Conservation (phyloP, 345 rosid genomes). For the Arabidopsis arenosa region DNA sequence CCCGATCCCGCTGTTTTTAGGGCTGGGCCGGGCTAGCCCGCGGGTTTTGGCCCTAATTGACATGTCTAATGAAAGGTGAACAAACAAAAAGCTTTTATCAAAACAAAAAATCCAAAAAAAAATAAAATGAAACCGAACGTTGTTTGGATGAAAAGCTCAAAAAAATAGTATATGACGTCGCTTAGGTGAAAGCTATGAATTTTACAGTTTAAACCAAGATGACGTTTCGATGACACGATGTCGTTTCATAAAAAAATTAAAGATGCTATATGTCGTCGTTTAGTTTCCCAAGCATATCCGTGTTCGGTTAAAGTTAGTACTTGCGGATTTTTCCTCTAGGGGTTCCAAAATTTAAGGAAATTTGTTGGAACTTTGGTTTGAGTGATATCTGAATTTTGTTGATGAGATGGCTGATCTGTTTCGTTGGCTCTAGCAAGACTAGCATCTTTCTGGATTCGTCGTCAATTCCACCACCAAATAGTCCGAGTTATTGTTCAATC, state of each 20-base stretch:
- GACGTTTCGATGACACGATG: neutral
- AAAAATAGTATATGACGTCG: neutral
- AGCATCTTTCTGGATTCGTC: neutral
- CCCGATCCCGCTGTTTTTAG: too few species aligned
- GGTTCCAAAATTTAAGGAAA: neutral
- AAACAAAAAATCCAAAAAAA: neutral
- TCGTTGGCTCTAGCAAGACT: neutral
- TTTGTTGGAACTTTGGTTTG: neutral
- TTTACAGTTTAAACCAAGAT: too few species aligned
- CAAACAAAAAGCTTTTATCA: constrained; percentile 9
- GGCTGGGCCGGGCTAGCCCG: too few species aligned
- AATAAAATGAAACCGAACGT: neutral
- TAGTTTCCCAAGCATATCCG: neutral
- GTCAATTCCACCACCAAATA: neutral
- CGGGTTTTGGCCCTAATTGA: too few species aligned
- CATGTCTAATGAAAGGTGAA: constrained; percentile 45
- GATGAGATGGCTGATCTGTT: neutral
- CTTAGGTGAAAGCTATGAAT: neutral
- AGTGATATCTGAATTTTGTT: neutral
- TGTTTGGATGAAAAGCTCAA: neutral
- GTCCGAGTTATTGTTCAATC: neutral
- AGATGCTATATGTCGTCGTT: neutral
- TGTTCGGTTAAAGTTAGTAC: neutral
- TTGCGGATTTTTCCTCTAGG: neutral
- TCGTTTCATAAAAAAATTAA: neutral